These are phyloP conservation scores for Coniochaeta ligniaria DNA, from an alignment of 2,329 filamentous ascomycete genomes.

Conservation along the genomic window DNA sequence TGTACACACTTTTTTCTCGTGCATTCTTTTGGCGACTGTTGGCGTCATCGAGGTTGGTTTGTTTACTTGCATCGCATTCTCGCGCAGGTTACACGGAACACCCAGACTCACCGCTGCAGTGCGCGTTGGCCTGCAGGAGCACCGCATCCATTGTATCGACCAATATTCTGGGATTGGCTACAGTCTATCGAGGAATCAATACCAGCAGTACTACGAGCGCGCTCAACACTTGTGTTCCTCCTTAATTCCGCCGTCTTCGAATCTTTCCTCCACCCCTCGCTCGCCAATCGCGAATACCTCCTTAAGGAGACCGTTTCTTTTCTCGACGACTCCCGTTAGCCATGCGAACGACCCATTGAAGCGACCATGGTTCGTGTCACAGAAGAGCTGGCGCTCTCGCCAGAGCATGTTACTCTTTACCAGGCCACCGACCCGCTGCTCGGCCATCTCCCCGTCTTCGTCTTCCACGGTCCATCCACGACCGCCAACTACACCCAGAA, in stretches of 20 bases:
- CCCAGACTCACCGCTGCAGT: not conserved
- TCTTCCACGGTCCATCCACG: constrained; percentile 89
- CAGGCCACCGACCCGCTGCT: constrained; percentile 80
- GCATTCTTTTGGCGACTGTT: not conserved
- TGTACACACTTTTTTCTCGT: not conserved
- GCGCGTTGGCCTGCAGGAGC: not conserved
- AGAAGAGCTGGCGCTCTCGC: constrained; percentile 69
- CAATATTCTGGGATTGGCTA: not conserved
- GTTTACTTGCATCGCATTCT: not conserved
- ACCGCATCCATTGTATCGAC: not conserved
- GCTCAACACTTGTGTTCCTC: not conserved
- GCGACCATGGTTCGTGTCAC: constrained; percentile 75
- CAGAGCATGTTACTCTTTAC: constrained; percentile 80
- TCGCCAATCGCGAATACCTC: not conserved
- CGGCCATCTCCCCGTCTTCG: constrained; percentile 71
- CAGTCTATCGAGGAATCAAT: not conserved
- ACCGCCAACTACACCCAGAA: constrained; percentile 81
- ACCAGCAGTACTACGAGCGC: not conserved
- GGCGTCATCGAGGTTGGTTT: not conserved
- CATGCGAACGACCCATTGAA: constrained; percentile 33
- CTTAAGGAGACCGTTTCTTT: not conserved
- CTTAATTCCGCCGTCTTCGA: not conserved
- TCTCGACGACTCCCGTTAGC: constrained; percentile 7
- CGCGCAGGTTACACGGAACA: not conserved
- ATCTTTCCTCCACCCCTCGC: not conserved